Evolutionary conservation across 306 rosid genomes (phyloP).

Genomic region (Pachyrhizus erosus): DNA sequence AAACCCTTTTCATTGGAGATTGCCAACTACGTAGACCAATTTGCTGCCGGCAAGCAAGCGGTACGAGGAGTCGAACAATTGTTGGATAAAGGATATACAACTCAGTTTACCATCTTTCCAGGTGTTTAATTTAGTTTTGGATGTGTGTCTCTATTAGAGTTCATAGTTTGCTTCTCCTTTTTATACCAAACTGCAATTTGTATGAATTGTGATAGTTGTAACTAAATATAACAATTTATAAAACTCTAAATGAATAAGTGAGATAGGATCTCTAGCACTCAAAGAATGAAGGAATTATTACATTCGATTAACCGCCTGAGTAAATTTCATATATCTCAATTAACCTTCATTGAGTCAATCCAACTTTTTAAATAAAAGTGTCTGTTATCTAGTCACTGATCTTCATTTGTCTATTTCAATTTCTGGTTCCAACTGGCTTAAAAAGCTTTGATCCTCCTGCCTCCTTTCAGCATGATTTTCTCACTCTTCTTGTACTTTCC

Average conservation of each 20-base stretch:
- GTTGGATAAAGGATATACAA: constrained; percentile 54
- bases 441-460: not conserved
- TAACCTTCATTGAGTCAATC: constrained; percentile 8
- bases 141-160: not conserved
- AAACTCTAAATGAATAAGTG: not conserved
- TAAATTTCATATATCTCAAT: not conserved
- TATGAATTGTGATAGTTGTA: not conserved
- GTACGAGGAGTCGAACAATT: constrained; percentile 52
- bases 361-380: constrained; percentile 11
- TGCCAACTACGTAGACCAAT: constrained; percentile 52
- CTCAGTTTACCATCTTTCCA: constrained; percentile 68
- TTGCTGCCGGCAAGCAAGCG: constrained; percentile 41
- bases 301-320: not conserved
- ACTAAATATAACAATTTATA: not conserved
- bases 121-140: constrained; percentile 48
- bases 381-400: not conserved
- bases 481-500: not conserved
- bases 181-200: not conserved
- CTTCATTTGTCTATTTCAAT: not conserved
- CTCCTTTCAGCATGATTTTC: not conserved
- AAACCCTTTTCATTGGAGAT: constrained; percentile 59
- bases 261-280: not conserved
- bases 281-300: too few species aligned
- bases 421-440: not conserved
- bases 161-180: not conserved